Evolutionary conservation across 2,329 filamentous ascomycete species (phyloP).

Genomic region (Corynespora cassiicola): DNA sequence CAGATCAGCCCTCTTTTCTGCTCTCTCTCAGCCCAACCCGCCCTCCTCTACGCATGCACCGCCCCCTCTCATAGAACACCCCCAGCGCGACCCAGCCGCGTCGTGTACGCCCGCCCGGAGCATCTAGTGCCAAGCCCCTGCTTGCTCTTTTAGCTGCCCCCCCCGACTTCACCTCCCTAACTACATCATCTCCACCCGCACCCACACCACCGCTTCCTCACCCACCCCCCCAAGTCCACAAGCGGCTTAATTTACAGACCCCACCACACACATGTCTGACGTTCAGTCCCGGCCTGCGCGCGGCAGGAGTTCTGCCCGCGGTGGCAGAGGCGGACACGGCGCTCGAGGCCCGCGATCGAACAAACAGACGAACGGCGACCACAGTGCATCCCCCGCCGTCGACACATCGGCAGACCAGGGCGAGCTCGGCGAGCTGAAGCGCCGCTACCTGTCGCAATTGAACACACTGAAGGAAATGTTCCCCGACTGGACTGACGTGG

Average conservation of each 20-base stretch:
- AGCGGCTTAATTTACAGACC: slow-evolving; percentile 43
- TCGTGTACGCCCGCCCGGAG: slow-evolving; percentile 22
- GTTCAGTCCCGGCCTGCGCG: slow-evolving; percentile 85
- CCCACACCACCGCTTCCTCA: slow-evolving; percentile 30
- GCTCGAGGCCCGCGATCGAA: slow-evolving; percentile 58
- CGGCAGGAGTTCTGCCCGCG: slow-evolving; percentile 88
- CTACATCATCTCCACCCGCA: slow-evolving; percentile 40
- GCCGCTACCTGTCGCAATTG: slow-evolving; percentile 82
- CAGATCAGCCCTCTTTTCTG: slow-evolving; percentile 6
- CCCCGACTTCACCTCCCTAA: slow-evolving; percentile 35
- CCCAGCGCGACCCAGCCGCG: slow-evolving; percentile 26
- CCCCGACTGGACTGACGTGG: slow-evolving; percentile 92
- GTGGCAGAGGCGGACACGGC: slow-evolving; percentile 75
- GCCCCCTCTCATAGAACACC: slow-evolving; percentile 15
- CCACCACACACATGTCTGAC: slow-evolving; percentile 81
- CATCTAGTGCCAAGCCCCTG: slow-evolving; percentile 36
- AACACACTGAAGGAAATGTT: slow-evolving; percentile 89
- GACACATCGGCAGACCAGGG: slow-evolving; percentile 79
- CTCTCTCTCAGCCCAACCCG: slow-evolving; percentile 10
- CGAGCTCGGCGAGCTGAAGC: slow-evolving; percentile 90
- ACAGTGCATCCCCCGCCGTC: slow-evolving; percentile 62
- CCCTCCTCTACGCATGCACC: slow-evolving; percentile 16
- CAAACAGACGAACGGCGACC: slow-evolving; percentile 73
- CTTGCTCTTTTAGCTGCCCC: slow-evolving; percentile 36
- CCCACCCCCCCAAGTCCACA: slow-evolving; percentile 25